These are phyloP conservation scores for Penicillium arizonense DNA, from an alignment of 495 filamentous ascomycete genomes.

Conservation along the genomic window DNA sequence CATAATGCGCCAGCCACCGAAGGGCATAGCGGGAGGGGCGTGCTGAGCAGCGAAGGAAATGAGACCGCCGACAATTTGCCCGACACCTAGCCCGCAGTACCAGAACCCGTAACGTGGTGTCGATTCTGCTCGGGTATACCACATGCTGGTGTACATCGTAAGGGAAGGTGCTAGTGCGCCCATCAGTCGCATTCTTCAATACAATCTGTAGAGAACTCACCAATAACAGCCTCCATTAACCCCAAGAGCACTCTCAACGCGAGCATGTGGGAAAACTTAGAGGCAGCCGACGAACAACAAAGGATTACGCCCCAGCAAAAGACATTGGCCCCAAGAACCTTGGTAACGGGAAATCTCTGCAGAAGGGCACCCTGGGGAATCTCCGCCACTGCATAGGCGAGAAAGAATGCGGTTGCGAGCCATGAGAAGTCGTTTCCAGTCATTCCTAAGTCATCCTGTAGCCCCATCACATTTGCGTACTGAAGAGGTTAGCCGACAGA, in stretches of 20 bases:
- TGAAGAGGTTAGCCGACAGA: slow-evolving; percentile 9
- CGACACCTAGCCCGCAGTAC: slow-evolving; percentile 63
- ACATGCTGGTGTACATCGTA: slow-evolving; percentile 49
- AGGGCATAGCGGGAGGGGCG: slow-evolving; percentile 24
- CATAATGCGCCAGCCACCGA: slow-evolving; percentile 63
- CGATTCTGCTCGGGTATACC: slow-evolving; percentile 64
- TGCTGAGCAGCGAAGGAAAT: slow-evolving; percentile 64
- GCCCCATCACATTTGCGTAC: slow-evolving; percentile 60
- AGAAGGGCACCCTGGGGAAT: slow-evolving; percentile 53
- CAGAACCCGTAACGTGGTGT: slow-evolving; percentile 61
- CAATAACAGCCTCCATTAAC: slow-evolving; percentile 63
- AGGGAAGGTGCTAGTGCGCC: slow-evolving; percentile 43
- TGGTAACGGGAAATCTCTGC: slow-evolving; percentile 53
- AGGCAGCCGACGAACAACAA: slow-evolving; percentile 52
- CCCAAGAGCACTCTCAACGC: slow-evolving; percentile 59
- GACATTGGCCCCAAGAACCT: slow-evolving; percentile 56
- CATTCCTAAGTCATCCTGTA: slow-evolving; percentile 48
- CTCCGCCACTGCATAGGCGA: slow-evolving; percentile 54
- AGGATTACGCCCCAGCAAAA: slow-evolving; percentile 60
- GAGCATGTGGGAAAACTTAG: slow-evolving; percentile 45
- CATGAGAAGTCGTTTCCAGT: slow-evolving; percentile 54
- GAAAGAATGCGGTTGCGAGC: slow-evolving; percentile 54
- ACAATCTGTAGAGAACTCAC: slow-evolving; percentile 4
- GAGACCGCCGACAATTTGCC: slow-evolving; percentile 61
- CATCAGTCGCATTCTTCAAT: not conserved